Conservation (phyloP, 345 rosid genomes). For the Kandelia obovata region DNA sequence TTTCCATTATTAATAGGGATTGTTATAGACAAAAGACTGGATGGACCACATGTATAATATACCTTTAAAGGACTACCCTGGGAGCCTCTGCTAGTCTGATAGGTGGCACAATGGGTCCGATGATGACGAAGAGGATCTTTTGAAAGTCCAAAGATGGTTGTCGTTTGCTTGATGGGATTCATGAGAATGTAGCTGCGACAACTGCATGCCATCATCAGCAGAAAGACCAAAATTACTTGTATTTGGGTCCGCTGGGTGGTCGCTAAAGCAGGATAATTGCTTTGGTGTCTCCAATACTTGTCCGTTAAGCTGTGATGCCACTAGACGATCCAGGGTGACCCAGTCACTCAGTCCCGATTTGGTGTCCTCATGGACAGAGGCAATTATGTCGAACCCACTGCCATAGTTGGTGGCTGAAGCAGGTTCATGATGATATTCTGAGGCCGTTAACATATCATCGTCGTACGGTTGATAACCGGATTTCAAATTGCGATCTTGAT, state of each 20-base stretch:
- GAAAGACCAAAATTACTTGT: conserved; percentile 32
- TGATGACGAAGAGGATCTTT: conserved; percentile 54
- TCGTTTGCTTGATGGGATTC: conserved; percentile 37
- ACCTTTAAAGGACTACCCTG: background rate
- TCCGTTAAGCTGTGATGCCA: conserved; percentile 93
- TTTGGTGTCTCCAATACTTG: conserved; percentile 37
- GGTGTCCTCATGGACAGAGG: background rate
- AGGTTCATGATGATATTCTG: conserved; percentile 17
- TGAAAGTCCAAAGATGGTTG: conserved; percentile 64
- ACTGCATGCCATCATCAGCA: conserved; percentile 33
- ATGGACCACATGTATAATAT: conserved; percentile 5
- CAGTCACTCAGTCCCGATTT: conserved; percentile 49
- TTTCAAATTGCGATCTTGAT: conserved; percentile 22
- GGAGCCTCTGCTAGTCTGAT: conserved; percentile 44
- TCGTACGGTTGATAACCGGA: conserved; percentile 31
- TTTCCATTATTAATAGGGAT: background rate
- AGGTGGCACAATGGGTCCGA: conserved; percentile 48
- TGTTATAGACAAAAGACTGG: background rate
- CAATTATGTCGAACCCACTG: background rate
- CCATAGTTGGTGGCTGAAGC: conserved; percentile 24
- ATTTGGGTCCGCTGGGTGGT: conserved; percentile 24
- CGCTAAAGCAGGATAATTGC: conserved; percentile 40
- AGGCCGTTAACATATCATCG: conserved; percentile 36
- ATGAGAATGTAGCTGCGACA: conserved; percentile 37
- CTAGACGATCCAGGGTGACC: conserved; percentile 78